These are phyloP conservation scores for Coprinopsis strossmayeri DNA, from an alignment of 768 basidiomycete species.

Conservation along the genomic window DNA sequence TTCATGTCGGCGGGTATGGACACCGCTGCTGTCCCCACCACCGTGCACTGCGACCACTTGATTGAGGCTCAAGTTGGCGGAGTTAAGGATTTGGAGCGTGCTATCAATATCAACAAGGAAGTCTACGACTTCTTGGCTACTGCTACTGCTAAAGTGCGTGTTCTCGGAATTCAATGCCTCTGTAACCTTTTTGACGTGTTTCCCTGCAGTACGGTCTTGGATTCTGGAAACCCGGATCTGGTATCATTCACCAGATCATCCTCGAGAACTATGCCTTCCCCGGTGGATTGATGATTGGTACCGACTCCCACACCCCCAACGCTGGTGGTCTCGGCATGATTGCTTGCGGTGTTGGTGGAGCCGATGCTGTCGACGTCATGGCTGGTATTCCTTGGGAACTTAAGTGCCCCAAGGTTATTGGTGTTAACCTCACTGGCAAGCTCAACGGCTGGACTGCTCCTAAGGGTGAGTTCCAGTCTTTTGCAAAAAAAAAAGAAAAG, in stretches of 20 bases:
- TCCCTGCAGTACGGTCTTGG: conserved; percentile 83
- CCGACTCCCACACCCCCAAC: conserved; percentile 98
- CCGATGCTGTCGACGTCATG: conserved; percentile 99
- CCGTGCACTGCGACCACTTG: conserved; percentile 98
- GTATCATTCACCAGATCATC: conserved; percentile 99
- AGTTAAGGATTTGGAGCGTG: conserved; percentile 87
- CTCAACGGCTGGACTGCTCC: conserved; percentile 97
- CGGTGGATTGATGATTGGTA: conserved; percentile 99
- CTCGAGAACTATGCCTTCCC: conserved; percentile 99
- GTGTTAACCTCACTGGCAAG: conserved; percentile 93
- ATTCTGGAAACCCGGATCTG: conserved; percentile 99
- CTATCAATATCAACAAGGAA: conserved; percentile 92
- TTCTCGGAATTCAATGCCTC: background rate
- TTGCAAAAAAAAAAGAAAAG: too few relatives aligned
- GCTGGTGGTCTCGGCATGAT: conserved; percentile 99
- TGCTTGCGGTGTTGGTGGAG: conserved; percentile 98
- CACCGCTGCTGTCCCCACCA: conserved; percentile 94
- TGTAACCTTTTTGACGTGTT: background rate
- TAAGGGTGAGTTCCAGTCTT: conserved; percentile 70
- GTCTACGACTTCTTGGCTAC: conserved; percentile 99
- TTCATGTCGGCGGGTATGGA: conserved; percentile 99
- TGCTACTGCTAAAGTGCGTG: conserved; percentile 78
- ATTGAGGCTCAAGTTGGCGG: conserved; percentile 97
- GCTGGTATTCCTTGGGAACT: conserved; percentile 97
- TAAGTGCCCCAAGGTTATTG: conserved; percentile 98